Percentiles rank a stretch among this genome's conserved stretches.
phyloP scores from a whole-genome alignment of 306 rosid genomes.

The Trifolium dubium region DNA sequence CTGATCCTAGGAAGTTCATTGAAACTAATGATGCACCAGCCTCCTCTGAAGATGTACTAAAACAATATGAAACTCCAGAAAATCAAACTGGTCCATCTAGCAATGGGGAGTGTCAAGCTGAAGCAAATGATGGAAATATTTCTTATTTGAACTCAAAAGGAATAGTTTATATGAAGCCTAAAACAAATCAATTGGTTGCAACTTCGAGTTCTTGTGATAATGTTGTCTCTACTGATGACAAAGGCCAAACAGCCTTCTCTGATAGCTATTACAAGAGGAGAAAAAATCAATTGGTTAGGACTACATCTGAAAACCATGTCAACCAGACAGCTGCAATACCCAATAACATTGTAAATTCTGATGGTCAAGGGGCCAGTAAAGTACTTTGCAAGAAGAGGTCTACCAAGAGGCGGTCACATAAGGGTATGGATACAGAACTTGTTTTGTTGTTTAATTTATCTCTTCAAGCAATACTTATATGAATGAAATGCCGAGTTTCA shows the following conservation, averaged over 20 bases:
- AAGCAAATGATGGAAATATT: slow-evolving; percentile 49
- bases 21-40: slow-evolving; percentile 49
- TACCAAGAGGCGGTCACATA: slow-evolving; percentile 60
- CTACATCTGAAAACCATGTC: slow-evolving; percentile 57
- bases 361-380: slow-evolving; percentile 50
- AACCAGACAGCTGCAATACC: slow-evolving; percentile 52
- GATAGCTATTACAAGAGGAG: slow-evolving; percentile 91
- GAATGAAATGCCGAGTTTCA: slow-evolving; percentile 12
- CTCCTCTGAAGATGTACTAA: slow-evolving; percentile 46
- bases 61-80: slow-evolving; percentile 53
- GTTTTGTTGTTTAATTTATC: slow-evolving; percentile 19
- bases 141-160: slow-evolving; percentile 54
- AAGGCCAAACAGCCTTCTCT: slow-evolving; percentile 54
- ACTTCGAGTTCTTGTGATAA: slow-evolving; percentile 63
- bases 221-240: slow-evolving; percentile 52
- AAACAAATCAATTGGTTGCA: slow-evolving; percentile 90
- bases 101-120: slow-evolving; percentile 54
- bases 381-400: slow-evolving; percentile 59
- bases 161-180: slow-evolving; percentile 76
- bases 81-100: slow-evolving; percentile 48
- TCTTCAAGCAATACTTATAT: slow-evolving; percentile 25
- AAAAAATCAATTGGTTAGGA: slow-evolving; percentile 82
- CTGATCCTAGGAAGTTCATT: slow-evolving; percentile 47
- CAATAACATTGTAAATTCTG: slow-evolving; percentile 51
- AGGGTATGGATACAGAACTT: slow-evolving; percentile 64